Evolutionary conservation across 148 eudicot genomes (phyloP), one percentile per base, ranked within the genome.

Genomic region (Hydrangea macrophylla): DNA sequence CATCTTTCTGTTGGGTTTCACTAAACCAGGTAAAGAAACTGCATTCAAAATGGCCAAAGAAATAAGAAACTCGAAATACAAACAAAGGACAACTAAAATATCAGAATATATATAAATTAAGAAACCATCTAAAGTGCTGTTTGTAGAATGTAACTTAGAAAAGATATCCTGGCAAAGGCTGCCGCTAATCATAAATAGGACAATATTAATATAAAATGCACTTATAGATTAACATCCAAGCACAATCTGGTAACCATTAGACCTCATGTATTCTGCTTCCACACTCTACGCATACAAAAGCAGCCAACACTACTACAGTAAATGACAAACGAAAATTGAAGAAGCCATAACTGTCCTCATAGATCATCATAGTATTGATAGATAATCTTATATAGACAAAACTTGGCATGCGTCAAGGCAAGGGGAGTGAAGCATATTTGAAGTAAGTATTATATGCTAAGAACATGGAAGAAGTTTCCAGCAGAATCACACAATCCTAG

Each of bases 21-120:
- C 72, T 83, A 66, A 94, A 94, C 99, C 99, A 94, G 76, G 71
- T 74, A 75, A 94, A 88, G 84, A 94, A 94, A 82, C 97, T 94
- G 89, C 82, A 88, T 51, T 2, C 24, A 53, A 22, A 20, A 26
- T 33, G 30, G 20, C 18, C 17, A 65, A 62, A n/a, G 61, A 20
- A 59, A 64, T 53, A 23, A 73, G 44, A 9, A 64, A 7, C 2
- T 61, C 27, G 25, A 67, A 28, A 55, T 18, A 18, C 26, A 31
- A 22, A 39, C 1, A 3, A 8, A 53, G 2, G 45, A 42, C 42
- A 57, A 15, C 22, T 42, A 18, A 42, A 42, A 42, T 12, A 42
- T 0, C 17, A 11, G 48, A 3, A 18, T 48, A 48, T 48, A 48
- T 7, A 2, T 3, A 15, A 20, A 18, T 15, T 18, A 15, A 11